These are phyloP conservation scores for Strigomonas culicis DNA, from an alignment of 208 protist species.

Conservation along the genomic window DNA sequence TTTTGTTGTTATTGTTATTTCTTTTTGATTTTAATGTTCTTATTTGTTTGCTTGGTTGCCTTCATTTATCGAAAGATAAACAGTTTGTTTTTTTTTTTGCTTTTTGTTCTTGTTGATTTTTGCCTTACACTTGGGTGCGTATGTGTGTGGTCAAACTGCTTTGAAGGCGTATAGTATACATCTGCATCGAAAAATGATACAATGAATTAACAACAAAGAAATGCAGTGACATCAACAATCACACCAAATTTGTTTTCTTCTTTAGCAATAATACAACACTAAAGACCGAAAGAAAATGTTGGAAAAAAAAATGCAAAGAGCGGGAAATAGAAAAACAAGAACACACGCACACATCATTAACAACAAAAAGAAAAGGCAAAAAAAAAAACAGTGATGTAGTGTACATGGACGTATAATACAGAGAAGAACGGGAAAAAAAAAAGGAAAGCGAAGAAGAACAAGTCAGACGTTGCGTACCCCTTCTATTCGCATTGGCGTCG, in stretches of 20 bases:
- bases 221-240: too few species aligned
- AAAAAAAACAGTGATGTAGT: constrained; percentile 11
- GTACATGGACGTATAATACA: constrained; percentile 7
- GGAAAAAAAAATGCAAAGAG: too few species aligned
- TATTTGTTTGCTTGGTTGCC: constrained; percentile 4
- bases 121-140: background rate
- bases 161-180: too few species aligned
- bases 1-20: background rate
- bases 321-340: background rate
- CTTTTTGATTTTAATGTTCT: background rate
- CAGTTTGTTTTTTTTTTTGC: background rate
- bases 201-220: too few species aligned
- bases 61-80: background rate
- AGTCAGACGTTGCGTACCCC: background rate
- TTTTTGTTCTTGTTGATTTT: background rate
- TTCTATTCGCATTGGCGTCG: too few species aligned
- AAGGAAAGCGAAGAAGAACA: background rate
- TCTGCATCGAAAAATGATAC: too few species aligned
- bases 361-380: constrained; percentile 1
- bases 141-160: background rate
- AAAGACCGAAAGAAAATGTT: too few species aligned
- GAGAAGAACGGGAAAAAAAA: constrained; percentile 7
- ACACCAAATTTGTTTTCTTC: too few species aligned
- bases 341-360: background rate
- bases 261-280: too few species aligned